Evolutionary conservation across 768 basidiomycete genomes (phyloP).

Genomic region (Tricholoma saponaceum): DNA sequence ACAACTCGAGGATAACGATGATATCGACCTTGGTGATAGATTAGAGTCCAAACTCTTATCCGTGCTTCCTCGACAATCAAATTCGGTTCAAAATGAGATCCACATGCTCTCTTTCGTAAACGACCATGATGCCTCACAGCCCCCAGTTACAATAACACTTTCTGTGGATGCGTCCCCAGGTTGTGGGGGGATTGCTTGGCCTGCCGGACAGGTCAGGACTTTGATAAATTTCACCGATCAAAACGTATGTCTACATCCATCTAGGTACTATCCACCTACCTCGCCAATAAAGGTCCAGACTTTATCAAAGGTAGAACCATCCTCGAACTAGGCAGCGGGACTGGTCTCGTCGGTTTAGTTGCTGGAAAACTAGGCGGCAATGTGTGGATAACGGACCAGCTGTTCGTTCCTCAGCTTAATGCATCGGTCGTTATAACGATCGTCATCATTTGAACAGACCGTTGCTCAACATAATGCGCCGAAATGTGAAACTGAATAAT

Average conservation of each 20-base stretch:
- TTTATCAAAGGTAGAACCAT: slow-evolving; percentile 54
- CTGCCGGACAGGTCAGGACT: slow-evolving; percentile 73
- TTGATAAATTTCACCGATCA: slow-evolving; percentile 6
- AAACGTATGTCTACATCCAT: slow-evolving; percentile 6
- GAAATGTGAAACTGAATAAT: slow-evolving; percentile 67
- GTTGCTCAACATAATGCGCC: slow-evolving; percentile 72
- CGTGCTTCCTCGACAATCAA: slow-evolving; percentile 51
- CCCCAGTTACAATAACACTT: slow-evolving; percentile 43
- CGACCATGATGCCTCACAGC: slow-evolving; percentile 8
- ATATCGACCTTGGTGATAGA: slow-evolving; percentile 7
- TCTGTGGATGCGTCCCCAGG: slow-evolving; percentile 79
- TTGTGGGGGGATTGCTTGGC: slow-evolving; percentile 92
- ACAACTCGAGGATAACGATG: slow-evolving; percentile 26
- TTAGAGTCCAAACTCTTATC: slow-evolving; percentile 20
- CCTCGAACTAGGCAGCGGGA: slow-evolving; percentile 87
- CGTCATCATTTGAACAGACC: slow-evolving; percentile 41
- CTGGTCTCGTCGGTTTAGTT: slow-evolving; percentile 88
- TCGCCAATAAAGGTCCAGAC: slow-evolving; percentile 49
- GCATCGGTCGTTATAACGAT: slow-evolving; percentile 5
- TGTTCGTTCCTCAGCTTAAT: slow-evolving; percentile 47
- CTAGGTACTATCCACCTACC: slow-evolving; percentile 77
- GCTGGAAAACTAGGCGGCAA: slow-evolving; percentile 62
- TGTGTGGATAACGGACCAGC: slow-evolving; percentile 90
- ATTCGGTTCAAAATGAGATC: slow-evolving; percentile 44
- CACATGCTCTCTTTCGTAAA: slow-evolving; percentile 39